Evolutionary conservation across 2,329 filamentous ascomycete species (phyloP), one percentile per base, ranked within the genome.

Genomic region (Cladosporium phlei): DNA sequence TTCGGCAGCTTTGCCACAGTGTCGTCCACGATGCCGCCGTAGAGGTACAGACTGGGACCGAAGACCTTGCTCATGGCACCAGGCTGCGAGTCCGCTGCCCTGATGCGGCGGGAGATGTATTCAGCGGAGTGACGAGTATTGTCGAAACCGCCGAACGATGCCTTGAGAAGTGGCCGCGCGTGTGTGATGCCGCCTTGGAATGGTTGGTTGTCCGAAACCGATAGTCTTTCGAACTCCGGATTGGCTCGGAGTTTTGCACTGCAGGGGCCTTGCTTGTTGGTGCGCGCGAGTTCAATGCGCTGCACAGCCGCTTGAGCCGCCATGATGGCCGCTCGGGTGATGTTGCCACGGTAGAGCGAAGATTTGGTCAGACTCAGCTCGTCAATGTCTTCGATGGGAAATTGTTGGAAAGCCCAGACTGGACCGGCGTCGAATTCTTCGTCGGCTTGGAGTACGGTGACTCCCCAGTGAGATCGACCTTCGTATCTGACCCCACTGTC

Each of bases 391-490:
- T 69, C 53, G 46, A 71, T 55, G 5, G 59, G 52, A 50, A 71
- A 71, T 48, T 71, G 68, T 28, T 71, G 67, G 47, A 65, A 71
- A 1, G 68, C 68, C 68, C 69, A 71, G 6, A 71, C 66, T 0
- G 67, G 69, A 5, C 69, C 69, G n/a, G 66, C 66, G 42, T 71
- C 69, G 45, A 70, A 66, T 34, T 69, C 58, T 42, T 65, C 66
- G 14, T 66, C 66, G 8, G 69, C 68, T 51, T 71, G 59, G 2
- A 63, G 50, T 5, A 70, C 62, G 3, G 69, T 70, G 8, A 71
- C 60, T 4, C 65, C 68, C 68, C 69, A 71, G 48, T 69, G 61
- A 2, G 64, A 59, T 17, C 68, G 64, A 9, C 69, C 69, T n/a
- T 50, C 34, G n/a, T 7, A 50, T 50, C 8, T 54, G 39, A 35